phyloP scores from a whole-genome alignment of 2,329 filamentous ascomycete species.

The Lasiodiplodia citricola region DNA sequence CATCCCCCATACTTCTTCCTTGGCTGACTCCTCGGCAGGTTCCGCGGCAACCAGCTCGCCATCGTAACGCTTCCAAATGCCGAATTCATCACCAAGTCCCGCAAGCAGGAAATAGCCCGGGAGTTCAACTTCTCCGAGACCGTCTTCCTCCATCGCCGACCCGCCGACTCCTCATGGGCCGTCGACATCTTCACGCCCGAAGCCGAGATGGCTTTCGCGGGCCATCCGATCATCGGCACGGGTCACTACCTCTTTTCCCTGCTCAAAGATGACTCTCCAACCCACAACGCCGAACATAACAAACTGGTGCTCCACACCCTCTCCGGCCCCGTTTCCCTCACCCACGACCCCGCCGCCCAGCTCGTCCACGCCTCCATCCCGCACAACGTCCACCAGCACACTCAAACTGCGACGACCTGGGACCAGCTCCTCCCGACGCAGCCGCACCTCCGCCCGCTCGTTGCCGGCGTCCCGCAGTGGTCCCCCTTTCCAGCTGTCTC shows the following conservation, averaged over 20 bases:
- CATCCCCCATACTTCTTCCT: not conserved
- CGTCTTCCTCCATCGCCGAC: not conserved
- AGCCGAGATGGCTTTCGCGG: not conserved
- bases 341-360: not conserved
- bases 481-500: no score
- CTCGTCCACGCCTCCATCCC: not conserved
- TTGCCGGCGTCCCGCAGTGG: no score
- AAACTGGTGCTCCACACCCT: not conserved
- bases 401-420: not conserved
- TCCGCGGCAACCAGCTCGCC: not conserved
- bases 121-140: slow-evolving; percentile 4
- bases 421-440: not conserved
- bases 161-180: no score
- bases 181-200: not conserved
- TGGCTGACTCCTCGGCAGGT: not conserved
- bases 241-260: not conserved
- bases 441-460: not conserved
- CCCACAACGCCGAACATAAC: not conserved
- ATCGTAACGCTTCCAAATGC: not conserved
- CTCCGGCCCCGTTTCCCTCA: not conserved
- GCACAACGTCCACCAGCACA: not conserved
- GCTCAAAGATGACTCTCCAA: not conserved
- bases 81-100: not conserved
- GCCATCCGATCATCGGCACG: not conserved
- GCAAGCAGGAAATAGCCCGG: not conserved